phyloP scores from a whole-genome alignment of 1,284 basidiomycete genomes.

The Ceratobasidium sp. region DNA sequence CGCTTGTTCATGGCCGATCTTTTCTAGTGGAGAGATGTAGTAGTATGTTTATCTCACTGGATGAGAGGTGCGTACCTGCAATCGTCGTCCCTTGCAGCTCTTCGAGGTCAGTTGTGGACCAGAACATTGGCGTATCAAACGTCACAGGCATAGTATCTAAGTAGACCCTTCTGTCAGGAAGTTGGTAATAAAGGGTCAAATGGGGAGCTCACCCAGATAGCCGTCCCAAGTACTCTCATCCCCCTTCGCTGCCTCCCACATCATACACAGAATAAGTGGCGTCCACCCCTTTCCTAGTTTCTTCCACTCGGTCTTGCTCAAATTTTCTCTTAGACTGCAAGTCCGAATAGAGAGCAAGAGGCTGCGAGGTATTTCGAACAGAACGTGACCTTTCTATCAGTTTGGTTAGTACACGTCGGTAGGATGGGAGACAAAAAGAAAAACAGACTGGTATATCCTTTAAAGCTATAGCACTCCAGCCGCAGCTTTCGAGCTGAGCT shows the following conservation, averaged over 20 bases:
- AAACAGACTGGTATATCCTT: slow-evolving; percentile 31
- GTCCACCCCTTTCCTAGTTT: slow-evolving; percentile 83
- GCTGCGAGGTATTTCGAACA: slow-evolving; percentile 88
- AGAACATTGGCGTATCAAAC: slow-evolving; percentile 98
- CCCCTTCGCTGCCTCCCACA: slow-evolving; percentile 87
- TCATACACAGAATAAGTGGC: slow-evolving; percentile 92
- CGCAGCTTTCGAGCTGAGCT: slow-evolving; percentile 18
- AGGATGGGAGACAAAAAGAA: not conserved
- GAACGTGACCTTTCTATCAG: slow-evolving; percentile 73
- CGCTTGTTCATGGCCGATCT: slow-evolving; percentile 89
- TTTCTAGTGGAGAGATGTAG: slow-evolving; percentile 67
- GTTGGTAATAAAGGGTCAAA: not conserved
- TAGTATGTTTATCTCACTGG: slow-evolving; percentile 13
- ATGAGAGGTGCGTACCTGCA: slow-evolving; percentile 71
- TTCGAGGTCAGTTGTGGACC: slow-evolving; percentile 80
- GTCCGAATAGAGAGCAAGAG: slow-evolving; percentile 86
- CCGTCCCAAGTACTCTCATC: slow-evolving; percentile 73
- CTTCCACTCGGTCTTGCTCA: slow-evolving; percentile 76
- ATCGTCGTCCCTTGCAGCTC: slow-evolving; percentile 89
- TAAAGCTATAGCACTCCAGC: slow-evolving; percentile 30
- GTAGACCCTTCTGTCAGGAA: slow-evolving; percentile 6
- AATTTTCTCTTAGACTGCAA: slow-evolving; percentile 71
- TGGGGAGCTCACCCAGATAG: slow-evolving; percentile 72
- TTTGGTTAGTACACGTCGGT: not conserved
- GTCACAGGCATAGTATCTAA: slow-evolving; percentile 69